Evolutionary conservation across 139 green algal genomes (phyloP).

Genomic region (Chlamydomonas eustigma): DNA sequence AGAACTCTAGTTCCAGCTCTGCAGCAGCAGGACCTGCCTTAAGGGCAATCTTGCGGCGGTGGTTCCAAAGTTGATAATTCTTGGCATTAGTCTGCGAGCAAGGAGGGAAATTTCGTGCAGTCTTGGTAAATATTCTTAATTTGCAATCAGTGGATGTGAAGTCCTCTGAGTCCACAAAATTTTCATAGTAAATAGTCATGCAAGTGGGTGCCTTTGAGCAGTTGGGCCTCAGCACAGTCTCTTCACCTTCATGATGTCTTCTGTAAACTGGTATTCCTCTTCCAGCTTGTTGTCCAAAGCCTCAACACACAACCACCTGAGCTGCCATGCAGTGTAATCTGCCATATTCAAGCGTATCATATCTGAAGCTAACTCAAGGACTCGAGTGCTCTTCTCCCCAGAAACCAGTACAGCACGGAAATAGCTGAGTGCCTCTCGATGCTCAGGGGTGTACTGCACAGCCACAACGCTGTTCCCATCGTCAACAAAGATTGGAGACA

Average conservation of each 20-base stretch:
- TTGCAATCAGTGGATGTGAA: too few relatives aligned
- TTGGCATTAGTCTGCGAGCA: conserved; percentile 58
- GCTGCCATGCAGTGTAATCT: conserved; percentile 78
- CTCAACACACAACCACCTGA: conserved; percentile 48
- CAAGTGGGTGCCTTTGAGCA: too few relatives aligned
- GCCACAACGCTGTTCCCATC: conserved; percentile 32
- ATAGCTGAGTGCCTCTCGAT: conserved; percentile 47
- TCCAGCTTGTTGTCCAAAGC: conserved; percentile 15
- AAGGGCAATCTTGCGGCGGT: conserved; percentile 56
- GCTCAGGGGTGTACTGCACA: conserved; percentile 47
- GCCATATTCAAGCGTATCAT: conserved; percentile 64
- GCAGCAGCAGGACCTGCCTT: conserved; percentile 30
- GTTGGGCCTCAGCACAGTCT: too few relatives aligned
- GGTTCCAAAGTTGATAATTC: conserved; percentile 95
- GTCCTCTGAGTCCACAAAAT: too few relatives aligned
- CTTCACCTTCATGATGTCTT: conserved; percentile 30
- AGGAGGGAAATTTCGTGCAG: too few relatives aligned
- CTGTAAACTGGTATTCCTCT: conserved; percentile 27
- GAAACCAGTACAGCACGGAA: conserved; percentile 42
- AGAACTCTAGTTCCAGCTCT: conserved; percentile 37
- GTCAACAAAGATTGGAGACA: conserved; percentile 26
- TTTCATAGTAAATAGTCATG: too few relatives aligned
- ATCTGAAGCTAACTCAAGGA: conserved; percentile 58
- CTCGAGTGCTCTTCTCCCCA: conserved; percentile 53
- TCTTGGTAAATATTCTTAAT: too few relatives aligned